These are phyloP conservation scores for Hondaea fermentalgiana DNA, from an alignment of 108 stramenopile genomes.

Conservation along the genomic window DNA sequence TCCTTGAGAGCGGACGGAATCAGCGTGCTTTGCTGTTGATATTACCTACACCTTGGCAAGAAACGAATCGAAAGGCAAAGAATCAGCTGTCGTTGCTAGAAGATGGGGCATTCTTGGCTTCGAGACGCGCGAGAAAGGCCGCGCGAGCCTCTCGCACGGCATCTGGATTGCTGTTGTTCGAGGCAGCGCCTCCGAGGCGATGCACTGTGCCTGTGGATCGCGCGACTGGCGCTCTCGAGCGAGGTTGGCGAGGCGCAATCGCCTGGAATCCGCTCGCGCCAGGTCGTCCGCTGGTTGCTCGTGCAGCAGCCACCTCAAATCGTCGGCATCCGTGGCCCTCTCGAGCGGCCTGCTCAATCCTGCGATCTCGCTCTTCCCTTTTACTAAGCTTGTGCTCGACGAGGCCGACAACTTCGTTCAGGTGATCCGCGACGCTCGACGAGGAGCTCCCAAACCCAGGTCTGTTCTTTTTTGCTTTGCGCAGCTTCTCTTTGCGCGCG, in stretches of 20 bases:
- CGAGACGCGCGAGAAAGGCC: not conserved
- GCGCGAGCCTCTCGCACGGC: not conserved
- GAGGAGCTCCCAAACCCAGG: not conserved
- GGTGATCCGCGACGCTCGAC: slow-evolving; percentile 3
- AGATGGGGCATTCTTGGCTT: not conserved
- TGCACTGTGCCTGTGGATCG: not conserved
- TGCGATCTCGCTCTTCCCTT: not conserved
- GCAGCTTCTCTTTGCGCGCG: not conserved
- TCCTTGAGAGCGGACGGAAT: too few species aligned
- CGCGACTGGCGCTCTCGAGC: not conserved
- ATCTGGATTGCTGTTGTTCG: not conserved
- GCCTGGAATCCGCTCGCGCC: not conserved
- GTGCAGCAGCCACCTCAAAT: not conserved
- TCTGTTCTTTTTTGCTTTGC: not conserved
- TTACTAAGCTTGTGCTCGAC: not conserved
- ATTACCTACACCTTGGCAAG: too few species aligned
- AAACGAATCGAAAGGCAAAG: too few species aligned
- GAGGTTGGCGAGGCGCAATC: not conserved
- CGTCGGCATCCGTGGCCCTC: not conserved
- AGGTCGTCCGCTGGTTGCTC: not conserved
- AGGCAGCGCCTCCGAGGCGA: not conserved
- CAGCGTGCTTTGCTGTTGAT: too few species aligned
- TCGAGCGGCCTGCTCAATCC: not conserved
- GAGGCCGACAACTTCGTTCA: not conserved
- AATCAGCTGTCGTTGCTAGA: too few species aligned